Conservation (phyloP, 2,329 filamentous ascomycete genomes). For the Falciphora oryzae region DNA sequence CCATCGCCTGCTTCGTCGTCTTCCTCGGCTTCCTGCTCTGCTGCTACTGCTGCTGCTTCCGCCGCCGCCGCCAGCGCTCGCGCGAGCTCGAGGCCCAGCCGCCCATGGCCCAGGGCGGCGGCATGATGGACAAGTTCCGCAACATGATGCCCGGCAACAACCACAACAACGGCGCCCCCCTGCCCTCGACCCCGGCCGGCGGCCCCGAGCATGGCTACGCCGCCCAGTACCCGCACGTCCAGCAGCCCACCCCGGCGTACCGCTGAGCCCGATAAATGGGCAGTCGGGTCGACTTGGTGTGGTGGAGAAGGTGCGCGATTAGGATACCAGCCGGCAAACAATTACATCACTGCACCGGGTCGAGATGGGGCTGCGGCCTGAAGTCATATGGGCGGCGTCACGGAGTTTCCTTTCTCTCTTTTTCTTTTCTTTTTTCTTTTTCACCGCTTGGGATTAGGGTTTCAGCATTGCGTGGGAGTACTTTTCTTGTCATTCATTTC, state of each 20-base stretch:
- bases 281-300: no score
- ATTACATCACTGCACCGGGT: neutral
- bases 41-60: constrained; percentile 1
- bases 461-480: neutral
- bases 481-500: neutral
- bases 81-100: neutral
- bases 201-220: neutral
- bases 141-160: neutral
- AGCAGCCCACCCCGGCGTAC: neutral
- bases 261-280: neutral
- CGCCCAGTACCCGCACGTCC: neutral
- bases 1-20: neutral
- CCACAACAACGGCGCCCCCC: neutral
- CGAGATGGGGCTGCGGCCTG: neutral
- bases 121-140: neutral
- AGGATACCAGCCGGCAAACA: neutral
- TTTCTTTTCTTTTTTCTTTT: no score
- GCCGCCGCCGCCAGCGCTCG: neutral
- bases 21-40: neutral
- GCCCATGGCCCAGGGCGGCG: neutral
- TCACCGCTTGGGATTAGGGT: no score
- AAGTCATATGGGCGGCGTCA: neutral
- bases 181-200: no score
- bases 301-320: neutral
- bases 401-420: neutral